phyloP scores from a whole-genome alignment of 768 basidiomycete species.

The Boletus fagicola region DNA sequence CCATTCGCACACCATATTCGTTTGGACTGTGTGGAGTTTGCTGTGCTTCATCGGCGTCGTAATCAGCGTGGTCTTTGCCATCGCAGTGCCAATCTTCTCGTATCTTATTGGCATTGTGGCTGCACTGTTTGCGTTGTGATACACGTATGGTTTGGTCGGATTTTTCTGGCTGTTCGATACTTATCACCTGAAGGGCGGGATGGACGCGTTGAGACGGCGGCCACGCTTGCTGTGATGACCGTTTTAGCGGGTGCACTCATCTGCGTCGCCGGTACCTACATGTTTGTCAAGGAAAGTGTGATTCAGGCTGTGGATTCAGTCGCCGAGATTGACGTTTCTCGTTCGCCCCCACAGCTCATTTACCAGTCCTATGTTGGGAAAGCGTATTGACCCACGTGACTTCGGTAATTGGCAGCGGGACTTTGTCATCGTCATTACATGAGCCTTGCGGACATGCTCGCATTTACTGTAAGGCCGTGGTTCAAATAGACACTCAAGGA shows the following conservation, averaged over 20 bases:
- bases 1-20: conserved; percentile 48
- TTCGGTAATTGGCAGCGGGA: conserved; percentile 1
- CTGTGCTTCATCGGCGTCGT: conserved; percentile 39
- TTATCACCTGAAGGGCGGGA: conserved; percentile 41
- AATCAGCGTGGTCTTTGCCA: conserved; percentile 46
- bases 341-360: conserved; percentile 39
- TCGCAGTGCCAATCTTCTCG: conserved; percentile 55
- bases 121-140: conserved; percentile 57
- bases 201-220: conserved; percentile 31
- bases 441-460: not conserved
- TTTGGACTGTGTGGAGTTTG: conserved; percentile 47
- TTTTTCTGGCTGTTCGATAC: conserved; percentile 55
- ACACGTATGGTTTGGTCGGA: conserved; percentile 51
- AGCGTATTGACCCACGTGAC: conserved; percentile 20
- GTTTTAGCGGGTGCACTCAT: conserved; percentile 50
- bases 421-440: conserved; percentile 21
- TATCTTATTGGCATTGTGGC: conserved; percentile 53
- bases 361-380: conserved; percentile 38
- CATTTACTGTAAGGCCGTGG: not conserved
- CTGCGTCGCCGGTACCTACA: conserved; percentile 42
- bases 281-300: conserved; percentile 44
- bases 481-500: conserved; percentile 16
- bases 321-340: not conserved
- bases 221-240: conserved; percentile 33
- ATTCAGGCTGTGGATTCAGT: not conserved